Conservation (phyloP, 768 basidiomycete species). For the Plicaturopsis crispa region DNA sequence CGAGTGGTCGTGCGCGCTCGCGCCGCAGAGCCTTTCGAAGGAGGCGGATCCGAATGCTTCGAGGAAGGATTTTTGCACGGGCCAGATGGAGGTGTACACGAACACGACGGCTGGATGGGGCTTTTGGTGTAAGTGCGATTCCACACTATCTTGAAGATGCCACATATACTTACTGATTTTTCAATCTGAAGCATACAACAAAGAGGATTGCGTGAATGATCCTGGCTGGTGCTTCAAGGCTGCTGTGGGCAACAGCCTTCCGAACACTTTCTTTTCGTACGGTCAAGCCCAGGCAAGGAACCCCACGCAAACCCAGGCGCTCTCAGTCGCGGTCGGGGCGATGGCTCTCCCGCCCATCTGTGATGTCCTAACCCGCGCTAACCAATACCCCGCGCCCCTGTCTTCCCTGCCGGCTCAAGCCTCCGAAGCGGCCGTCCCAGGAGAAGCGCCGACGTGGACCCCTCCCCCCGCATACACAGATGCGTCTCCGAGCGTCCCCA, state of each 20-base stretch:
- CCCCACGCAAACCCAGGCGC: conserved; percentile 14
- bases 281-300: conserved; percentile 18
- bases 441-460: not conserved
- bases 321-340: conserved; percentile 11
- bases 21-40: conserved; percentile 37
- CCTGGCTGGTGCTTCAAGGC: conserved; percentile 65
- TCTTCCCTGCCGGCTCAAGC: not conserved
- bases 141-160: not conserved
- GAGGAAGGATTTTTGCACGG: conserved; percentile 43
- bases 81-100: conserved; percentile 51
- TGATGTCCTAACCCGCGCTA: conserved; percentile 3
- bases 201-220: conserved; percentile 47
- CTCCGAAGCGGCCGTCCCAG: not conserved
- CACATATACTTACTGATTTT: conserved; percentile 3
- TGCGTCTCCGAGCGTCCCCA: not conserved
- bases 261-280: conserved; percentile 51
- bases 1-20: conserved; percentile 47
- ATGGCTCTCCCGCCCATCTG: conserved; percentile 11
- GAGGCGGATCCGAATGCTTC: conserved; percentile 38
- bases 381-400: not conserved
- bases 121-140: conserved; percentile 53
- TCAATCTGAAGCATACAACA: conserved; percentile 51
- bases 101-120: conserved; percentile 54
- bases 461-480: not conserved
- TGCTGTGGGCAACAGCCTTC: conserved; percentile 49